phyloP scores from a whole-genome alignment of 345 rosid species.

The Pistacia atlantica region DNA sequence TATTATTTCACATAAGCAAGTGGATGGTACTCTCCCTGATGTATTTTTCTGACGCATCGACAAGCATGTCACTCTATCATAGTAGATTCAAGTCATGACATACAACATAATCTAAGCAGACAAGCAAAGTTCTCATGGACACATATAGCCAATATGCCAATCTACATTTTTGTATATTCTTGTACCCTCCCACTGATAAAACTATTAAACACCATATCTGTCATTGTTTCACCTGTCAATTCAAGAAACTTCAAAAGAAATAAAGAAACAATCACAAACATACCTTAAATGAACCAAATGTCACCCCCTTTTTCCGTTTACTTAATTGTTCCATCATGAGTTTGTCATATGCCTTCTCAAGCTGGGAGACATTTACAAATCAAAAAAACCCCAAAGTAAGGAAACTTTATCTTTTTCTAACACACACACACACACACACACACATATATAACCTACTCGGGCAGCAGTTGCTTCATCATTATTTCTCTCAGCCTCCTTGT shows the following conservation, averaged over 20 bases:
- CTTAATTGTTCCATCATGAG: conserved; percentile 85
- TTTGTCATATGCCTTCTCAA: conserved; percentile 98
- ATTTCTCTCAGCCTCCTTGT: conserved; percentile 75
- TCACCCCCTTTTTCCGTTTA: conserved; percentile 81
- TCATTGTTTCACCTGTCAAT: neutral
- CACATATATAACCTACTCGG: conserved; percentile 46
- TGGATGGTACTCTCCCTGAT: neutral
- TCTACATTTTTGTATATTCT: neutral
- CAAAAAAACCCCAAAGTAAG: conserved; percentile 14
- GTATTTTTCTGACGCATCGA: neutral
- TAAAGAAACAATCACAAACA: neutral
- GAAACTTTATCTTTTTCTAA: conserved; percentile 6
- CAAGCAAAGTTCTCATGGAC: neutral
- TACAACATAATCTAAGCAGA: neutral
- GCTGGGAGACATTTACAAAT: conserved; percentile 44
- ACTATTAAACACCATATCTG: neutral
- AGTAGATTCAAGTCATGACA: neutral
- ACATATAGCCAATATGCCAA: neutral
- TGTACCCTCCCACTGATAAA: neutral
- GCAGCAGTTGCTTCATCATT: conserved; percentile 86
- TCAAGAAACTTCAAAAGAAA: conserved; percentile 3
- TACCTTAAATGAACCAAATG: conserved; percentile 87
- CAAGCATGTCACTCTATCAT: neutral
- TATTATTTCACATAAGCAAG: neutral
- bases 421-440: neutral